Evolutionary conservation across 306 rosid species (phyloP).

Genomic region (Luffa aegyptiaca): DNA sequence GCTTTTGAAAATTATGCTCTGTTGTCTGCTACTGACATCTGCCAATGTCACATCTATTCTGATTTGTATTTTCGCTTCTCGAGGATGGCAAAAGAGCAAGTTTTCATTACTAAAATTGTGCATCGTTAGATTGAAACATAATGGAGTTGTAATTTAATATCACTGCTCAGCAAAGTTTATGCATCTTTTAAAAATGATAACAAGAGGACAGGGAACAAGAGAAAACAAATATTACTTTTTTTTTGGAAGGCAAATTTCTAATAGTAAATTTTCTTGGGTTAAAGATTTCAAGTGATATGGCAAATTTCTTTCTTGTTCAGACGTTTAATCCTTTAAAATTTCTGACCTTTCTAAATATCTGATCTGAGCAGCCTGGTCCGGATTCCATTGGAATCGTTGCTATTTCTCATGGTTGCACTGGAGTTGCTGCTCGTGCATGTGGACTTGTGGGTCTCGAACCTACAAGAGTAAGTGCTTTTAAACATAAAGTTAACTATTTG

Average conservation of each 20-base stretch:
- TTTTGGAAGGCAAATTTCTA: not conserved
- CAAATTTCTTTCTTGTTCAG: not conserved
- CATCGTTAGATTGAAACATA: not conserved
- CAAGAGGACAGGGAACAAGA: not conserved
- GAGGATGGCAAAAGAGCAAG: not conserved
- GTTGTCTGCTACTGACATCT: conserved; percentile 1
- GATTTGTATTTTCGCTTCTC: not conserved
- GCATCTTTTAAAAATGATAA: not conserved
- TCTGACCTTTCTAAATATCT: not conserved
- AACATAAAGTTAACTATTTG: not conserved
- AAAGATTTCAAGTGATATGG: not conserved
- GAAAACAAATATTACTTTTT: not conserved
- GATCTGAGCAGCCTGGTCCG: conserved; percentile 97
- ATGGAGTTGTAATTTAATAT: not conserved
- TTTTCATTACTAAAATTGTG: not conserved
- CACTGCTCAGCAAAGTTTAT: not conserved
- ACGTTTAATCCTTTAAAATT: not conserved
- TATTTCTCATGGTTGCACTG: conserved; percentile 95
- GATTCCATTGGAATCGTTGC: conserved; percentile 99
- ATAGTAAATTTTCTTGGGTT: not conserved
- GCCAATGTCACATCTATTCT: not conserved
- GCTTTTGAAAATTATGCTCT: not conserved
- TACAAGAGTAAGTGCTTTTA: conserved; percentile 59
- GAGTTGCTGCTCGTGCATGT: conserved; percentile 99
- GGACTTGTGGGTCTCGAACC: conserved; percentile 98